These are phyloP conservation scores for Solanum tarijense DNA, from an alignment of 257 asterid species.

Conservation along the genomic window DNA sequence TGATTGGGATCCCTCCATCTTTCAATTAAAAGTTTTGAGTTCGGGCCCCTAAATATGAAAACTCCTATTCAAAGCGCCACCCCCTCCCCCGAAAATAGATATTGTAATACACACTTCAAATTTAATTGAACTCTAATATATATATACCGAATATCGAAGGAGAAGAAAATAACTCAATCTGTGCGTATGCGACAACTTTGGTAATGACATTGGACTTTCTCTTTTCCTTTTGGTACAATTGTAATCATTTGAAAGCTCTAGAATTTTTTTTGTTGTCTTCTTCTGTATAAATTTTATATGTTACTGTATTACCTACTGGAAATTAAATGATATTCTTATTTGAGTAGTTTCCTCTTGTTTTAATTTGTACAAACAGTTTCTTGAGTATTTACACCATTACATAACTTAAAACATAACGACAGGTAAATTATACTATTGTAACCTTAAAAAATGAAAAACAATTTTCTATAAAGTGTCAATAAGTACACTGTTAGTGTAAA, in stretches of 20 bases:
- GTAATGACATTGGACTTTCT: not conserved
- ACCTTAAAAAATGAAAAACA: not conserved
- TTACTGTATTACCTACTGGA: not conserved
- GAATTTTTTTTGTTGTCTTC: not conserved
- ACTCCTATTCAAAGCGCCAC: fast-evolving
- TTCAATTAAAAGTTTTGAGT: not conserved
- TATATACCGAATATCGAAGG: fast-evolving
- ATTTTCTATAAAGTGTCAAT: not conserved
- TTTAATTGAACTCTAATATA: not conserved
- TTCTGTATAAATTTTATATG: not conserved
- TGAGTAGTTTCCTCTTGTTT: not conserved
- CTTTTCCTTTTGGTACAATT: not conserved
- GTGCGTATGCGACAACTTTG: not conserved
- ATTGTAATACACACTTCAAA: fast-evolving
- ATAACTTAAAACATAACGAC: not conserved
- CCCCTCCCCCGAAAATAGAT: not conserved
- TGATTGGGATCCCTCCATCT: not conserved
- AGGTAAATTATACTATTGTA: not conserved
- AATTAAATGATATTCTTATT: not conserved
- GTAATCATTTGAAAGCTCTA: not conserved
- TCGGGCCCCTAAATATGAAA: not conserved
- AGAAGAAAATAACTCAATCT: not conserved
- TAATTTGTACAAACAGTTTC: not conserved
- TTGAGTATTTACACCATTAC: not conserved
- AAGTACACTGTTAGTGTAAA: not conserved